Conservation (phyloP, 164 flowering plant species). For the Umbilicus rupestris region DNA sequence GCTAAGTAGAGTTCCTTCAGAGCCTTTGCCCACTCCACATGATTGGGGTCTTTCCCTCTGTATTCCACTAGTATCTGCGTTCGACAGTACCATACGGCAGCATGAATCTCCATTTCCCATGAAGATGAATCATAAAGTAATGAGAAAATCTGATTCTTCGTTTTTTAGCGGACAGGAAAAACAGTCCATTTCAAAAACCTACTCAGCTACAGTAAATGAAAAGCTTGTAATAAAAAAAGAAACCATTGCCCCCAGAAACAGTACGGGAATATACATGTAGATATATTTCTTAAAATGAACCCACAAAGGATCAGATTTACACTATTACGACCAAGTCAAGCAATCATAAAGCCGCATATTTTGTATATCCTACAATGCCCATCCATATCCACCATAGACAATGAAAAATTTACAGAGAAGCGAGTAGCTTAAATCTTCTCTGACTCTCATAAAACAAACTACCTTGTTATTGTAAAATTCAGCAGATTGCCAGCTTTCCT, state of each 20-base stretch:
- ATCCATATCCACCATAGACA: not conserved
- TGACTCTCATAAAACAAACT: constrained; percentile 1
- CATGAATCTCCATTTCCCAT: not conserved
- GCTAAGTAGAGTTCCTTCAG: constrained; percentile 84
- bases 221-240: not conserved
- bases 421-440: not conserved
- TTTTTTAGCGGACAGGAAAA: not conserved
- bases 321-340: not conserved
- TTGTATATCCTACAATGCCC: too few species aligned
- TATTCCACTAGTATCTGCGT: constrained; percentile 81
- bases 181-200: not conserved
- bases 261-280: not conserved
- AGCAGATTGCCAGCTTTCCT: constrained; percentile 98
- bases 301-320: not conserved
- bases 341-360: not conserved
- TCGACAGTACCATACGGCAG: constrained; percentile 10
- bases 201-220: not conserved
- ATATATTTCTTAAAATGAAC: not conserved
- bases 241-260: not conserved
- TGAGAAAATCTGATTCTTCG: not conserved
- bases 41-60: constrained; percentile 77
- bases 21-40: constrained; percentile 97
- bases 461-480: constrained; percentile 95
- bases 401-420: not conserved
- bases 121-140: not conserved